Conservation (phyloP, 2,329 filamentous ascomycete genomes). For the Alternaria novae-zelandiae region DNA sequence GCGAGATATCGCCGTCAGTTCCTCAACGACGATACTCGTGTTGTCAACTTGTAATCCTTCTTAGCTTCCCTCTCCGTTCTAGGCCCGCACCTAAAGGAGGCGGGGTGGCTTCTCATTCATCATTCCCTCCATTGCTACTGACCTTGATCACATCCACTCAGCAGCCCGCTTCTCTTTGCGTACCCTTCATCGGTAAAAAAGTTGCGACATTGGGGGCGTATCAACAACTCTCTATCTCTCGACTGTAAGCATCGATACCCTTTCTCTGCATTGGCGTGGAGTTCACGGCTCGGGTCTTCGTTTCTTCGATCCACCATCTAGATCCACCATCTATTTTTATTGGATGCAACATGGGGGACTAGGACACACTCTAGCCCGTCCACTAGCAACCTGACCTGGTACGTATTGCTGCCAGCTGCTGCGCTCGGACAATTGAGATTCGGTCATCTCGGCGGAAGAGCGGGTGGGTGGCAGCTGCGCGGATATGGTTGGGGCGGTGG, state of each 20-base stretch:
- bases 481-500: not conserved
- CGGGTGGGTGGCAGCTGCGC: not conserved
- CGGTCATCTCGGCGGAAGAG: conserved; percentile 2
- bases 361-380: not conserved
- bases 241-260: conserved; percentile 4
- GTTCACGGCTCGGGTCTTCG: not conserved
- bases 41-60: conserved; percentile 42
- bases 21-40: conserved; percentile 48
- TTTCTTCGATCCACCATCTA: not conserved
- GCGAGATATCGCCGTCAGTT: conserved; percentile 49
- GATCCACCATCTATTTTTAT: not conserved
- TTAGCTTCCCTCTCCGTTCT: not conserved
- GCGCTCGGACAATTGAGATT: conserved; percentile 5
- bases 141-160: conserved; percentile 8
- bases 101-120: not conserved
- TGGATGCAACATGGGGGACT: not conserved
- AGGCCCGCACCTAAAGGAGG: not conserved
- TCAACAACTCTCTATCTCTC: not conserved
- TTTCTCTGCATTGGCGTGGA: conserved; percentile 9
- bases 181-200: not conserved
- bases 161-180: not conserved
- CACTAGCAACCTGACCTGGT: not conserved
- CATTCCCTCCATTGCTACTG: conserved; percentile 6
- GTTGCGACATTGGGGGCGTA: not conserved
- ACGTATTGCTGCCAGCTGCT: not conserved